These are phyloP conservation scores for Pluteus cervinus DNA, from an alignment of 768 basidiomycete species.

Conservation along the genomic window DNA sequence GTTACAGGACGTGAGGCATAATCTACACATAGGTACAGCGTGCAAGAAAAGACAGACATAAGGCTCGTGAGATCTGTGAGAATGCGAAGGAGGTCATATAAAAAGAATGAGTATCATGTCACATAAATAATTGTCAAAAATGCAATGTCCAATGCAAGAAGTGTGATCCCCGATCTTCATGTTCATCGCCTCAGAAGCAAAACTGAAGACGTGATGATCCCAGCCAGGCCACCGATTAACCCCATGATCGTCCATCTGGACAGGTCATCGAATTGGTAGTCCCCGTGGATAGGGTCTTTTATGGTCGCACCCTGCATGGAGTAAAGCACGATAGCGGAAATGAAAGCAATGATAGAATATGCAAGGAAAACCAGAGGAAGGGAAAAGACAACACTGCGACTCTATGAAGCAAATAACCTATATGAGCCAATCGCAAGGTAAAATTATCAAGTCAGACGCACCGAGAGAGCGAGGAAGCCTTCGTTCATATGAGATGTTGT, in stretches of 20 bases:
- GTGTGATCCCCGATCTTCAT: no score
- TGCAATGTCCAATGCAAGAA: no score
- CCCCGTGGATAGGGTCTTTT: slow-evolving; percentile 27
- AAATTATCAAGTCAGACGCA: slow-evolving; percentile 19
- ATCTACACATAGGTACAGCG: no score
- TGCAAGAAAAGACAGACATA: no score
- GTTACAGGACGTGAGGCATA: no score
- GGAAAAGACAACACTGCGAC: slow-evolving; percentile 59
- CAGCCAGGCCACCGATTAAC: slow-evolving; percentile 55
- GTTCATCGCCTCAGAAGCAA: slow-evolving; percentile 27
- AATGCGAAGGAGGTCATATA: no score
- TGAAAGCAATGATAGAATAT: slow-evolving; percentile 65
- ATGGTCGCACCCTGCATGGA: slow-evolving; percentile 48
- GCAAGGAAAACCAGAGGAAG: slow-evolving; percentile 70
- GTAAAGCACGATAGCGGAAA: slow-evolving; percentile 60
- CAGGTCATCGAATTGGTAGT: slow-evolving; percentile 49
- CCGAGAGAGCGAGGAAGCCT: slow-evolving; percentile 44
- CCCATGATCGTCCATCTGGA: slow-evolving; percentile 61
- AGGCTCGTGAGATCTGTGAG: no score
- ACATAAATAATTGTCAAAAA: no score
- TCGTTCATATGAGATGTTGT: slow-evolving; percentile 45
- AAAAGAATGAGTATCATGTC: no score
- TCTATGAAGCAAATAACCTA: slow-evolving; percentile 23
- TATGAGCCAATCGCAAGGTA: background rate
- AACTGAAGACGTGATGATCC: slow-evolving; percentile 51